A percentile compares a stretch with the other conserved stretches of the same genome.
phyloP scores from a whole-genome alignment of 2,329 filamentous ascomycete genomes.

The Cryphonectria carpinicola region DNA sequence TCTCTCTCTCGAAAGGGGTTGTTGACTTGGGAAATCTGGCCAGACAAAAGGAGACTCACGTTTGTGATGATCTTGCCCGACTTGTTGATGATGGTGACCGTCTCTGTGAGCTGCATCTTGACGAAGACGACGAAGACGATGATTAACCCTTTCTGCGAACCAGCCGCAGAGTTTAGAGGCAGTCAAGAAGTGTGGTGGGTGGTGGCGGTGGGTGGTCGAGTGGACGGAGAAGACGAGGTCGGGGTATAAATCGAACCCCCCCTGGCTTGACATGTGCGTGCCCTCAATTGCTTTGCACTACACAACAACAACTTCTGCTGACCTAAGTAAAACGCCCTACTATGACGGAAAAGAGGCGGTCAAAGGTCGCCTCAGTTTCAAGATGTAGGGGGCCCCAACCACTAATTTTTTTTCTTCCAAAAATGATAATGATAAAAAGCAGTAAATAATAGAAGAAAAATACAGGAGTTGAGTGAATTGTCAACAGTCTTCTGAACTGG shows the following conservation, averaged over 20 bases:
- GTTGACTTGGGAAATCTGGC: neutral
- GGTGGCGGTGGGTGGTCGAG: neutral
- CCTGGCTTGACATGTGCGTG: neutral
- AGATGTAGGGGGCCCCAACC: neutral
- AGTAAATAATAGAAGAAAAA: neutral
- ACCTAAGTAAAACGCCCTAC: neutral
- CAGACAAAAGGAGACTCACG: constrained; percentile 53
- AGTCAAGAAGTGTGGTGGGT: neutral
- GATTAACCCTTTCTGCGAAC: constrained; percentile 5
- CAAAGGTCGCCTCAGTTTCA: constrained; percentile 7
- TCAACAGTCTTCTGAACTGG: neutral
- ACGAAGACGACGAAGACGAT: neutral
- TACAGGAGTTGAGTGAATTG: neutral
- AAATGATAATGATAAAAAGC: neutral
- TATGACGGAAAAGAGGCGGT: constrained; percentile 22
- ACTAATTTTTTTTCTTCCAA: neutral
- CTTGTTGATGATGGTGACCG: constrained; percentile 86
- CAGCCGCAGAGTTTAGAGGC: constrained; percentile 6
- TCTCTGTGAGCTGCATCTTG: constrained; percentile 62
- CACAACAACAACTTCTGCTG: neutral
- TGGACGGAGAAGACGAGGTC: neutral
- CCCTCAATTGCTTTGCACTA: neutral
- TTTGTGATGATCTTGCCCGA: constrained; percentile 91
- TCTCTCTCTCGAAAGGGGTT: too few relatives aligned
- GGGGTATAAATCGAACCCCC: constrained; percentile 10